Evolutionary conservation across 225 moss, liverwort and hornwort genomes (phyloP).

Genomic region (Bryoerythrophyllum caledonicum): DNA sequence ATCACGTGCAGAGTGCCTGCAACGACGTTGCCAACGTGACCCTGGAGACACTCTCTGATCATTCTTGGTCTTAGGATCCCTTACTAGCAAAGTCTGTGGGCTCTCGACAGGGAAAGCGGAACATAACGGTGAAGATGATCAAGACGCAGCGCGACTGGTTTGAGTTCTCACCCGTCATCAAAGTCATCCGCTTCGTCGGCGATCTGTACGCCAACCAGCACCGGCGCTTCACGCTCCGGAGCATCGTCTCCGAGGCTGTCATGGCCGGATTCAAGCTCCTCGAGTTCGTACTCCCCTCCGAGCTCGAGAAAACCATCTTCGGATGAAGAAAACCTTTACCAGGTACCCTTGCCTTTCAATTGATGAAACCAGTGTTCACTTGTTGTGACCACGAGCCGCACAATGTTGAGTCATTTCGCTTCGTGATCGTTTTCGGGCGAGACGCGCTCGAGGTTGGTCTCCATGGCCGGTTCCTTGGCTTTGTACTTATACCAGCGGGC

Average conservation of each 20-base stretch:
- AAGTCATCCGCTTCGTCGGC: conserved; percentile 7
- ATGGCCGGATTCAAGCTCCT: conserved; percentile 7
- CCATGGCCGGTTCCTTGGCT: neutral
- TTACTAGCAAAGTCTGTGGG: conserved; percentile 1
- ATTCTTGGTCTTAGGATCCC: neutral
- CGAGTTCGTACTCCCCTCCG: neutral
- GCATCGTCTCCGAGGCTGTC: neutral
- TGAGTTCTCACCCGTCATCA: conserved; percentile 17
- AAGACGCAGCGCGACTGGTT: conserved; percentile 26
- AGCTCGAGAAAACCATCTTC: neutral
- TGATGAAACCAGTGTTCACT: no score
- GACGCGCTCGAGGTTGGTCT: conserved; percentile 24
- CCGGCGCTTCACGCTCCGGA: conserved; percentile 5
- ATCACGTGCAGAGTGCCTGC: neutral
- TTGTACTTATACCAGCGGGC: conserved; percentile 40
- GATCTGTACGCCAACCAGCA: conserved; percentile 16
- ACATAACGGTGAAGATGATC: conserved; percentile 11
- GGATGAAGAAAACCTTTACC: neutral
- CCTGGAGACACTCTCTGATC: neutral
- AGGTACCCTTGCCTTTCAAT: no score
- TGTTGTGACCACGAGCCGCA: no score
- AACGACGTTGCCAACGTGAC: neutral
- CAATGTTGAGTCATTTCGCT: neutral
- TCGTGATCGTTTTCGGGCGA: conserved; percentile 18
- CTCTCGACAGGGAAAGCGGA: neutral